phyloP scores from a whole-genome alignment of 345 rosid genomes.

The Lepidium sativum region DNA sequence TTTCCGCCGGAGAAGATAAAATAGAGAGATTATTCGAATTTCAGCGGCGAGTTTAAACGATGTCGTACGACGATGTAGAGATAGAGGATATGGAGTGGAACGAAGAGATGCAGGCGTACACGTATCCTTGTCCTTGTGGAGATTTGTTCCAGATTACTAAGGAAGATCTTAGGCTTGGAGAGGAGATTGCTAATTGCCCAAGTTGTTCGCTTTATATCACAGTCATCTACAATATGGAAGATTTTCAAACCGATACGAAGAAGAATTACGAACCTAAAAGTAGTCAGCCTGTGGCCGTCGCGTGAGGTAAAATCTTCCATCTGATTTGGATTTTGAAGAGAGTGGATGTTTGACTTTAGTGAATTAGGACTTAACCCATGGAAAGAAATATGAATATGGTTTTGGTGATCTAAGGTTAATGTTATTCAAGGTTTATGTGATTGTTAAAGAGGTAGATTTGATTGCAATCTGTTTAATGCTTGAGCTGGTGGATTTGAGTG shows the following conservation, averaged over 20 bases:
- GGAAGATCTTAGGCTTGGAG: constrained; percentile 76
- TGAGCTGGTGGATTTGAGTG: too few relatives aligned
- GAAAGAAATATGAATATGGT: background rate
- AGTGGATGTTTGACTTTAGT: background rate
- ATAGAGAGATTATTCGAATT: background rate
- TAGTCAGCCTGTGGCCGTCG: constrained; percentile 48
- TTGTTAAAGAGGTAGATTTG: background rate
- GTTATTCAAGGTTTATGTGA: too few relatives aligned
- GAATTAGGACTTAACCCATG: background rate
- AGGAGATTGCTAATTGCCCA: constrained; percentile 83
- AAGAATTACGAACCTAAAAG: constrained; percentile 33
- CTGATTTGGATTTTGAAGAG: background rate
- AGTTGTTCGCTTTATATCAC: constrained; percentile 92
- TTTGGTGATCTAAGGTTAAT: background rate
- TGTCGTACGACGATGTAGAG: constrained; percentile 99
- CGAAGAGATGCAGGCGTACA: constrained; percentile 64
- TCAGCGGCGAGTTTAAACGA: constrained; percentile 11
- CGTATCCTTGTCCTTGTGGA: constrained; percentile 94
- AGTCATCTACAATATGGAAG: constrained; percentile 77
- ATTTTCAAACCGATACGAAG: constrained; percentile 42
- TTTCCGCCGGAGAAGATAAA: background rate
- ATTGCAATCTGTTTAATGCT: background rate
- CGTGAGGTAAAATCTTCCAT: constrained; percentile 28
- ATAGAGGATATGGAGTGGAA: constrained; percentile 98
- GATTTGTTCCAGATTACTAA: constrained; percentile 85